Conservation (phyloP, 2,329 filamentous ascomycete genomes). For the Aureobasidium sp. region DNA sequence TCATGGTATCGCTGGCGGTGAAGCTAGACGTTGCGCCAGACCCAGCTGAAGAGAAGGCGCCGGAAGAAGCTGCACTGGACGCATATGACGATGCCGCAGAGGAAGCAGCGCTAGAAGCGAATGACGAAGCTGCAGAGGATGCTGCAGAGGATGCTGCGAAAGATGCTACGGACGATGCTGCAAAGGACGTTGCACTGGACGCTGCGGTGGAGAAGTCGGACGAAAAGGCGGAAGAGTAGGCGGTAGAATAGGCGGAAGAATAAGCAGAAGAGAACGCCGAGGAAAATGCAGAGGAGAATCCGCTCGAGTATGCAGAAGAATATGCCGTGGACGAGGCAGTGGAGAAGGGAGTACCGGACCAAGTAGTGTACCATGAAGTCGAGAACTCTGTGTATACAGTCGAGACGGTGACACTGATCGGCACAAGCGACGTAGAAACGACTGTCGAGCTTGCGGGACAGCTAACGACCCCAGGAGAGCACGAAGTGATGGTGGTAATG, state of each 20-base stretch:
- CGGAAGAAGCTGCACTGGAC: conserved; percentile 14
- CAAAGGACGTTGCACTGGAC: background rate
- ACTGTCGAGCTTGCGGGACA: conserved; percentile 19
- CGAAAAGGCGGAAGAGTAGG: conserved; percentile 10
- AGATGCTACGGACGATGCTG: conserved; percentile 5
- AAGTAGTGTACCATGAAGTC: conserved; percentile 3
- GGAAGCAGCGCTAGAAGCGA: conserved; percentile 15
- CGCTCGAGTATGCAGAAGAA: conserved; percentile 1
- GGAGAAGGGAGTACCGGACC: conserved; percentile 3
- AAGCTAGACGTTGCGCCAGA: conserved; percentile 18
- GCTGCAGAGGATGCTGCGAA: background rate
- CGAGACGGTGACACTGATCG: conserved; percentile 5
- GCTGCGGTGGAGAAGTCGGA: background rate
- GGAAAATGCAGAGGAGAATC: background rate
- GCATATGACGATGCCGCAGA: conserved; percentile 9
- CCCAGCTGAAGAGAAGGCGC: conserved; percentile 9
- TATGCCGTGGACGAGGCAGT: background rate
- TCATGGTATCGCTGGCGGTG: background rate
- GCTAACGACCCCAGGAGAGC: conserved; percentile 6
- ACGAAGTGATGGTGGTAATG: conserved; percentile 16
- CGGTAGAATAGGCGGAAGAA: background rate
- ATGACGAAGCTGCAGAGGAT: conserved; percentile 1
- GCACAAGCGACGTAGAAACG: conserved; percentile 4
- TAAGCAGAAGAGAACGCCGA: conserved; percentile 9
- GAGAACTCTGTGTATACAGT: background rate